phyloP scores from a whole-genome alignment of 2,329 filamentous ascomycete genomes.

The Colletotrichum salicis region DNA sequence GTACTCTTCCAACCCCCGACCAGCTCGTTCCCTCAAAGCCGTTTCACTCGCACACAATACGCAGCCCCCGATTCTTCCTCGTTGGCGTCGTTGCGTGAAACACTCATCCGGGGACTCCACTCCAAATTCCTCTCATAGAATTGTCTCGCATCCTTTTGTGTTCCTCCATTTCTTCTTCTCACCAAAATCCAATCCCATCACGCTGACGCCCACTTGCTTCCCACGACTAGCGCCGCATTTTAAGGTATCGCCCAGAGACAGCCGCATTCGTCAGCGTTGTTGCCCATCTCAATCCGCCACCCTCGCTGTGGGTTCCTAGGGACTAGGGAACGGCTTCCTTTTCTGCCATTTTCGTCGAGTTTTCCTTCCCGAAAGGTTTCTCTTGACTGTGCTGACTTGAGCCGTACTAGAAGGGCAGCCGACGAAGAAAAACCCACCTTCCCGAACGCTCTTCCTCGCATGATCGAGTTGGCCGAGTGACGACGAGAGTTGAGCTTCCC shows the following conservation, averaged over 20 bases:
- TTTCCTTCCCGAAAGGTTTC: not conserved
- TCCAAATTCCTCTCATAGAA: constrained; percentile 25
- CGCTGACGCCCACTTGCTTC: not conserved
- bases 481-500: not conserved
- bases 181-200: not conserved
- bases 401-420: constrained; percentile 3
- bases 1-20: not conserved
- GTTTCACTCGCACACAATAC: constrained; percentile 26
- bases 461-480: constrained; percentile 26
- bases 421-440: not conserved
- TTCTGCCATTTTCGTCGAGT: constrained; percentile 4
- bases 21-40: constrained; percentile 11
- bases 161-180: not conserved
- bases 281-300: constrained; percentile 14
- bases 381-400: constrained; percentile 16
- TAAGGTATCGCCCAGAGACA: constrained; percentile 27
- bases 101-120: constrained; percentile 27
- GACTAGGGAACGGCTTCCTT: constrained; percentile 22
- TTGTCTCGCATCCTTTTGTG: constrained; percentile 7
- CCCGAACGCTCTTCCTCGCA: not conserved
- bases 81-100: constrained; percentile 29
- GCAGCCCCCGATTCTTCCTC: constrained; percentile 24
- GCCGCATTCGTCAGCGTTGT: constrained; percentile 27
- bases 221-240: constrained; percentile 14
- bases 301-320: constrained; percentile 17